Base-by-base conservation (phyloP, 163 green algal genomes). In the Trebouxia gelatinosa region DNA sequence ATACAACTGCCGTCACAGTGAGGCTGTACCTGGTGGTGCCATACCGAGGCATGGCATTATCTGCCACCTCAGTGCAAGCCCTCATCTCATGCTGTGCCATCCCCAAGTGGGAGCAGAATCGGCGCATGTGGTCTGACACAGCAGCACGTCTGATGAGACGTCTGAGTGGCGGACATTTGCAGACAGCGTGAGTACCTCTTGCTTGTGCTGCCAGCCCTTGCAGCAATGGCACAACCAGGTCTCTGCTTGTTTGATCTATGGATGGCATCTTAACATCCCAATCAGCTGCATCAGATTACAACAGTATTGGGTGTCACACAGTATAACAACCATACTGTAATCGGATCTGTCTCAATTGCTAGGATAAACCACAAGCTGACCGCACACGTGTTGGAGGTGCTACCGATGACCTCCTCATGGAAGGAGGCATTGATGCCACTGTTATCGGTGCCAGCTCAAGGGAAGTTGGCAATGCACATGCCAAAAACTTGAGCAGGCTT, bases 341-440 rank as follows among this genome's bases (percentile, higher is more conserved):
- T 67, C 11, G 26, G 34, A 16, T 28, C 3, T 23, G n/a, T n/a
- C 32, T 71, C 26, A 5, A 0, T 32, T 23, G 29, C 48, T 67
- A 96, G 88, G 94, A 98, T 76, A 95, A 94, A 48, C 83, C 91
- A 29, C 82, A 83, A 3, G 88, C 82, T 11, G 95, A 99, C 77
- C 93, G 92, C 17, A 95, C 89, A 57, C 92, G 95, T 54, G 94
- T 98, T 34, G 95, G 94, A 38, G 94, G 89, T 11, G 79, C 85
- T 34, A 84, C 79, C 31, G 91, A 90, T 64, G 58, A 85, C 39
- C 81, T 90, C 51, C 80, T 93, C 3, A 80, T 29, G 0, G 84
- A 91, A 11, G 85, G 86, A 48, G 81, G 84, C 58, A 88, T 91
- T 67, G 78, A 21, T 3, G 74, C 66, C 46, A 91, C 80, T 6